Conservation (phyloP, 2,329 filamentous ascomycete genomes). For the Xylaria sp. region DNA sequence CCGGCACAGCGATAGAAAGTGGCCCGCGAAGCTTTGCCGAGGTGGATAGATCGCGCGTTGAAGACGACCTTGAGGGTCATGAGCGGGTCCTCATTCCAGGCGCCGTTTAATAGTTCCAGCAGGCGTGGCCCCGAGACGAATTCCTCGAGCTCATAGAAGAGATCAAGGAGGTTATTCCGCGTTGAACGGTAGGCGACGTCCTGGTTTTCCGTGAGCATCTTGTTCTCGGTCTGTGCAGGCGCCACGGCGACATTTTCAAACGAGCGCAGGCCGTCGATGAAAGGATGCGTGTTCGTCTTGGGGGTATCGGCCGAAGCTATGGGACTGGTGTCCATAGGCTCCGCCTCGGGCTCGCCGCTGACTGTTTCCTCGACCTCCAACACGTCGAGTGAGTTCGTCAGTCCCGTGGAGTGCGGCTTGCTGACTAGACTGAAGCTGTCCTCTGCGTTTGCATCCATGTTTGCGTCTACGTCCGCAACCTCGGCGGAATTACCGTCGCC, state of each 20-base stretch:
- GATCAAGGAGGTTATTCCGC: constrained; percentile 50
- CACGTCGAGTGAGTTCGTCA: not conserved
- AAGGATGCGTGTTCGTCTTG: constrained; percentile 28
- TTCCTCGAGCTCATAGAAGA: constrained; percentile 56
- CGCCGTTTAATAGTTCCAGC: constrained; percentile 45
- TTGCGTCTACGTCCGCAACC: not conserved
- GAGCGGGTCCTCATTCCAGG: constrained; percentile 53
- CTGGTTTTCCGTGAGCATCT: constrained; percentile 55
- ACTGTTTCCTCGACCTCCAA: not conserved
- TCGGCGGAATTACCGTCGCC: not conserved
- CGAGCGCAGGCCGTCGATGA: constrained; percentile 41
- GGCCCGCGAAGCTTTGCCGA: constrained; percentile 54
- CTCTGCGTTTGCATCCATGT: not conserved
- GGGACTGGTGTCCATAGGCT: not conserved
- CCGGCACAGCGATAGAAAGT: constrained; percentile 57
- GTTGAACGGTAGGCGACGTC: constrained; percentile 54
- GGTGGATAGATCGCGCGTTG: constrained; percentile 62
- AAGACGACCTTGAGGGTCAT: constrained; percentile 62
- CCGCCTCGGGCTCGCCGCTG: not conserved
- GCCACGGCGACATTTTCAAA: constrained; percentile 11
- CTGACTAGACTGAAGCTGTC: not conserved
- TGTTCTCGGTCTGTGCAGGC: constrained; percentile 39
- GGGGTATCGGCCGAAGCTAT: not conserved
- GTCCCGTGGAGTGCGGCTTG: not conserved
- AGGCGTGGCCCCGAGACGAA: constrained; percentile 42